Conservation (phyloP, 768 basidiomycete genomes). For the Boletellus sp. region DNA sequence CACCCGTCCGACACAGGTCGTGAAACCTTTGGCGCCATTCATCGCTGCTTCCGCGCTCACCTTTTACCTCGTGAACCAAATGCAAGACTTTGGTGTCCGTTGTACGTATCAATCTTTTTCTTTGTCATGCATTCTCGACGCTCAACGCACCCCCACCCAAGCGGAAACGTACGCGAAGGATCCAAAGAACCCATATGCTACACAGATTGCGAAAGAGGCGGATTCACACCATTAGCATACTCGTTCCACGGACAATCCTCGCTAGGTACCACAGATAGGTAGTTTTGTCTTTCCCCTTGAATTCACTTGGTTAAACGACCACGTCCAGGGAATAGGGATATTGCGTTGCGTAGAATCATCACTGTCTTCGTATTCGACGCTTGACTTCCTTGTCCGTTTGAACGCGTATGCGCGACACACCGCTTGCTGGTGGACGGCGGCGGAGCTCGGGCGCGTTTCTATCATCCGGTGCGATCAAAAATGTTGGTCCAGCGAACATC, state of each 20-base stretch:
- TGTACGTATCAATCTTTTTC: constrained; percentile 47
- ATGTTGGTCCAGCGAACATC: too few relatives aligned
- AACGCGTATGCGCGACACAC: neutral
- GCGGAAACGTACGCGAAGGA: constrained; percentile 70
- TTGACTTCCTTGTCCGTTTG: neutral
- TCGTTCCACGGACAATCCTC: neutral
- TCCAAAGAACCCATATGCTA: constrained; percentile 79
- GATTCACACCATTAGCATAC: constrained; percentile 40
- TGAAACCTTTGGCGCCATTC: constrained; percentile 80
- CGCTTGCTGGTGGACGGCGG: too few relatives aligned
- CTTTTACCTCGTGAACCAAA: constrained; percentile 60
- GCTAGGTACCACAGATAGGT: constrained; percentile 9
- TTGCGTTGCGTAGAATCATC: constrained; percentile 16
- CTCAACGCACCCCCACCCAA: constrained; percentile 23
- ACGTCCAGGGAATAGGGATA: constrained; percentile 10
- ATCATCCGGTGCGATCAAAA: too few relatives aligned
- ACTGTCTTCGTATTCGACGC: constrained; percentile 5
- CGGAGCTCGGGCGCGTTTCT: too few relatives aligned
- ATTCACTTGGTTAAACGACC: neutral
- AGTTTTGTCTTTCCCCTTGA: neutral
- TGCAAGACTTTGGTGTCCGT: constrained; percentile 66
- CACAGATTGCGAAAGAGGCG: constrained; percentile 64
- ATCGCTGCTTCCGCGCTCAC: constrained; percentile 61
- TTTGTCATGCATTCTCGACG: neutral
- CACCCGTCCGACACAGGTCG: constrained; percentile 53